These are phyloP conservation scores for Aureobasidium sp. DNA, from an alignment of 2,329 filamentous ascomycete genomes.

Conservation along the genomic window DNA sequence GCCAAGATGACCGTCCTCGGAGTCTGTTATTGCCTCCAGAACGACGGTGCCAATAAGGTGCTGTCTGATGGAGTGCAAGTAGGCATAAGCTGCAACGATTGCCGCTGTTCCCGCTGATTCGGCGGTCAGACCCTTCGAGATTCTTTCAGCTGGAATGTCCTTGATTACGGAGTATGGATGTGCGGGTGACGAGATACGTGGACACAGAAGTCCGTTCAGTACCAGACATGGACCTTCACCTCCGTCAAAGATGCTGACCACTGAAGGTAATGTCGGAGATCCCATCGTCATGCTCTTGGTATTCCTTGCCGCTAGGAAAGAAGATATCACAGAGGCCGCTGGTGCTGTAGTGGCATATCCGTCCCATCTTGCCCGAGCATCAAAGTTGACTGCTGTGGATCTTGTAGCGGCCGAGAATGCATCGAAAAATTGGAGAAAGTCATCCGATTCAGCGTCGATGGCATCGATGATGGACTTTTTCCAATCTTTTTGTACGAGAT, in stretches of 20 bases:
- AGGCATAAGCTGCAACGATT: constrained; percentile 1
- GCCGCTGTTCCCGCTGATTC: constrained; percentile 7
- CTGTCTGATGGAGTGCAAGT: not conserved
- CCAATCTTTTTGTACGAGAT: not conserved
- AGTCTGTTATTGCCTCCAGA: not conserved
- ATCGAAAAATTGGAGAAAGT: not conserved
- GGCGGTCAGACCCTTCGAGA: too few relatives aligned
- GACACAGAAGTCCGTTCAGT: not conserved
- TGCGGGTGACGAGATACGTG: not conserved
- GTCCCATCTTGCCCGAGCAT: not conserved
- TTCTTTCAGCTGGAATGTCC: not conserved
- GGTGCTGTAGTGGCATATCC: not conserved
- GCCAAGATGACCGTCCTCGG: not conserved
- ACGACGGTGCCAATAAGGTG: constrained; percentile 9
- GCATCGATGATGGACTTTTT: not conserved
- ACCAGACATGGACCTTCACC: constrained; percentile 12
- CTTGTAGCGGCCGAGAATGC: not conserved
- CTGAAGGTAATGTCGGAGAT: not conserved
- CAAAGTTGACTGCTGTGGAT: not conserved
- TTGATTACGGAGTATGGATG: not conserved
- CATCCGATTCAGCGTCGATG: not conserved
- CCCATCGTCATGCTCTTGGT: not conserved
- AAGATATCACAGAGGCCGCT: not conserved
- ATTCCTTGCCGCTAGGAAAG: not conserved
- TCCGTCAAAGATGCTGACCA: constrained; percentile 5